phyloP scores from a whole-genome alignment of 208 protist species.

The Trypanosoma rangeli region DNA sequence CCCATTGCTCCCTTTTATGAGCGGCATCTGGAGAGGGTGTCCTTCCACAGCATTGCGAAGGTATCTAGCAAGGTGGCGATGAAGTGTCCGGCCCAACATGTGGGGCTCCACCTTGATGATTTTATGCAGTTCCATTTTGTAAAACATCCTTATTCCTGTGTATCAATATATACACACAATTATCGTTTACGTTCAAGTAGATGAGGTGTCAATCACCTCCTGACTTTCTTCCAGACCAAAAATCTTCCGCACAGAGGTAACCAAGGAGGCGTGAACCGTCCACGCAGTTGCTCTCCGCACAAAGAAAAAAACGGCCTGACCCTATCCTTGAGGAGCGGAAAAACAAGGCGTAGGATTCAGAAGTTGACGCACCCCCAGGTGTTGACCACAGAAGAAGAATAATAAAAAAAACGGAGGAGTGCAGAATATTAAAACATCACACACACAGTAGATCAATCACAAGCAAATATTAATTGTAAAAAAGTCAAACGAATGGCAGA shows the following conservation, averaged over 20 bases:
- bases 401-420: conserved; percentile 4
- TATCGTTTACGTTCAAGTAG: conserved; percentile 4
- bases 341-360: not conserved
- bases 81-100: conserved; percentile 58
- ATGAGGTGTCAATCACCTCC: too few relatives aligned
- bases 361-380: too few relatives aligned
- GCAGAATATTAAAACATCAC: not conserved
- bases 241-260: not conserved
- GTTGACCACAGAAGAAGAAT: too few relatives aligned
- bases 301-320: too few relatives aligned
- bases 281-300: too few relatives aligned
- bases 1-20: conserved; percentile 13
- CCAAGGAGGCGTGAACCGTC: not conserved
- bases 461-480: too few relatives aligned
- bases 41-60: conserved; percentile 79
- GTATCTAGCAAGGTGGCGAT: conserved; percentile 64
- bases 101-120: conserved; percentile 66
- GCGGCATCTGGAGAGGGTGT: conserved; percentile 47
- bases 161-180: conserved; percentile 21
- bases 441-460: not conserved
- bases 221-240: not conserved
- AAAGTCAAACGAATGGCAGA: too few relatives aligned
- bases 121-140: conserved; percentile 74
- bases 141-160: conserved; percentile 59
- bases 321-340: not conserved